Base-by-base conservation (phyloP, 768 basidiomycete genomes). In the Tubosaeta sp. region DNA sequence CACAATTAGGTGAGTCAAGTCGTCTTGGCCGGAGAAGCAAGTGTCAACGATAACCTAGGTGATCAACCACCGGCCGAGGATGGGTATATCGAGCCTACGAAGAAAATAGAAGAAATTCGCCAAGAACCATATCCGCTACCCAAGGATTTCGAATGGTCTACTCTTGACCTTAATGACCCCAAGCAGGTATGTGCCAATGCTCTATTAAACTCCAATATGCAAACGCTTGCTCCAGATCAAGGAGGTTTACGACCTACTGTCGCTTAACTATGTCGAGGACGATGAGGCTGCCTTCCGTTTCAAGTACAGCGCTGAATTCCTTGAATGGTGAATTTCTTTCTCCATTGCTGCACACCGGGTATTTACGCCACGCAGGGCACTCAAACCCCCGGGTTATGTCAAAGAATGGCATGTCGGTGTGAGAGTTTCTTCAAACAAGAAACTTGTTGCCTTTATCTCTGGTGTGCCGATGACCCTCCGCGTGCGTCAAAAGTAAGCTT, bases 351-450 rank as follows among this genome's bases (percentile, higher is more conserved):
- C 1, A 25, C 25, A n/a, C 34, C 9, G 41, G 16, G 6, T 5
- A 34, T 46, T 17, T 25, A 53, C 26, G 16, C 50, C 17, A 49
- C 16, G 5, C 52, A 97, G 95, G 95, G 95, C 95, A 9, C 75
- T 99, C 35, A 90, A 84, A 59, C 93, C 95, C 29, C 97, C 97
- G 25, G 95, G 93, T 2, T 98, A 94, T 67, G 74, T 82, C 63
- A 85, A 85, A 56, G 91, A 95, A 67, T 98, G 97, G 97, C 95
- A 97, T 65, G 72, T 98, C 51, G 97, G 95, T 31, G 93, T 99
- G 17, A 85, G 97, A 22, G 93, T 95, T 6, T 80, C 83, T 17
- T 85, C 89, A 11, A 97, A 86, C 60, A 88, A 88, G 69, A 97
- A 94, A 68, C 80, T 99, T 1, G 93, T 99, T 17, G 97, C 91